A percentile compares a stretch with the other conserved stretches of the same genome.
phyloP scores from a whole-genome alignment of 176 grass and related monocot genomes.

The Hsuehochloa calcarea region DNA sequence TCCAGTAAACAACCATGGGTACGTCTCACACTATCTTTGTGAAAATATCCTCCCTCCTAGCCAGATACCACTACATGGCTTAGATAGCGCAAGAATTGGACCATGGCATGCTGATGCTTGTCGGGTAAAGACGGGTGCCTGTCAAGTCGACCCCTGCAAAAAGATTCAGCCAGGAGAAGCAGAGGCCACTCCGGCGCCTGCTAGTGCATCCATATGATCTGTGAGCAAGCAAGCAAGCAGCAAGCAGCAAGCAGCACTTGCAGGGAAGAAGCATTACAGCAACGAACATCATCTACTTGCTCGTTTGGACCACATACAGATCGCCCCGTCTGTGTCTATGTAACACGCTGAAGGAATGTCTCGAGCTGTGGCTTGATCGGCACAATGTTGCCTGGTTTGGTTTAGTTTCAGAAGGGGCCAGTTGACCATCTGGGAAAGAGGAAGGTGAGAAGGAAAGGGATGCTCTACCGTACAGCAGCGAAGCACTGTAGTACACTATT shows the following conservation, averaged over 20 bases:
- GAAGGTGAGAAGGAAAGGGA: no score
- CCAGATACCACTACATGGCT: neutral
- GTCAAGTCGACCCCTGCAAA: neutral
- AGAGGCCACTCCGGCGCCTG: neutral
- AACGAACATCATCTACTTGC: neutral
- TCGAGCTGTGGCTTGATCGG: neutral
- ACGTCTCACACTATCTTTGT: neutral
- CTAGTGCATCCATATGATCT: neutral
- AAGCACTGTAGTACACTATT: no score
- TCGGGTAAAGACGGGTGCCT: neutral
- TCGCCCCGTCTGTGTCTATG: neutral
- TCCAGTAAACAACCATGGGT: no score
- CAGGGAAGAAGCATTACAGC: no score
- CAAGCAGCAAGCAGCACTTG: neutral
- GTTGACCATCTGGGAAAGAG: neutral
- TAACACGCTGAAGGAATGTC: slow-evolving; percentile 1
- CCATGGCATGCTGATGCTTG: neutral
- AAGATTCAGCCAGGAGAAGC: neutral
- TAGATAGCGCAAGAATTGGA: neutral
- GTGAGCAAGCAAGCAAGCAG: slow-evolving; percentile 32
- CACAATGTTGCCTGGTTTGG: neutral
- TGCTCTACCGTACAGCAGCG: no score
- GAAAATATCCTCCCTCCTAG: neutral
- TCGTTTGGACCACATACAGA: neutral
- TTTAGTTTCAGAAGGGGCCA: neutral